Evolutionary conservation across 176 grass and related monocot genomes (phyloP).

Genomic region (Olyra latifolia): DNA sequence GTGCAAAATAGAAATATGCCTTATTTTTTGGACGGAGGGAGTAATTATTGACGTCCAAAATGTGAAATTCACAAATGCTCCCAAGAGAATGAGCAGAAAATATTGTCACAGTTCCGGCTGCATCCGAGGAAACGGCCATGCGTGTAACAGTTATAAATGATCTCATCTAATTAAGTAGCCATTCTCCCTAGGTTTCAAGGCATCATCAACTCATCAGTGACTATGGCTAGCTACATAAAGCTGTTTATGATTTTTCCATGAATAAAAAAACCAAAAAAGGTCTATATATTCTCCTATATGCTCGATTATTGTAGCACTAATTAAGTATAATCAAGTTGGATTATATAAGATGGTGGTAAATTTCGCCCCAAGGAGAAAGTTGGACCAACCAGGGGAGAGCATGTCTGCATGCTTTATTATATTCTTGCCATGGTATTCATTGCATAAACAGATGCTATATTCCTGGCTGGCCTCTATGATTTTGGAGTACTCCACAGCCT

Average conservation of each 20-base stretch:
- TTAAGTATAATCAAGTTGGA: background rate
- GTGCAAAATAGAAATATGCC: no score
- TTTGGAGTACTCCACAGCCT: background rate
- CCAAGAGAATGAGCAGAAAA: no score
- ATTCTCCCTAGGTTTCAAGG: background rate
- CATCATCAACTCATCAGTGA: background rate
- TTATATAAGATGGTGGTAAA: constrained; percentile 25
- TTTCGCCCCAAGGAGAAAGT: background rate
- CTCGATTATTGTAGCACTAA: background rate
- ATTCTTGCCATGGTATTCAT: constrained; percentile 19
- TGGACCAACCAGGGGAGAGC: background rate
- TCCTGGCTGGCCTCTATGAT: background rate
- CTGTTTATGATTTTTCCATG: background rate
- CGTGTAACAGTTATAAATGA: background rate
- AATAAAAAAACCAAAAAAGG: background rate
- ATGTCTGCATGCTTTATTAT: constrained; percentile 7
- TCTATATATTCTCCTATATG: background rate
- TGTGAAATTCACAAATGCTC: no score
- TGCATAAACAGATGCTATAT: constrained; percentile 5
- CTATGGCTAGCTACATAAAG: background rate
- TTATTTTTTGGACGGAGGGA: no score
- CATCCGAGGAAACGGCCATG: constrained; percentile 1
- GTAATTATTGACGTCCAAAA: no score
- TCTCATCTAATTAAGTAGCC: background rate
- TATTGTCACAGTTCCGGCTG: no score